A percentile compares a stretch with the other conserved stretches of the same genome.
phyloP scores from a whole-genome alignment of 1,284 basidiomycete genomes.

The Apiotrichum gamsii region DNA sequence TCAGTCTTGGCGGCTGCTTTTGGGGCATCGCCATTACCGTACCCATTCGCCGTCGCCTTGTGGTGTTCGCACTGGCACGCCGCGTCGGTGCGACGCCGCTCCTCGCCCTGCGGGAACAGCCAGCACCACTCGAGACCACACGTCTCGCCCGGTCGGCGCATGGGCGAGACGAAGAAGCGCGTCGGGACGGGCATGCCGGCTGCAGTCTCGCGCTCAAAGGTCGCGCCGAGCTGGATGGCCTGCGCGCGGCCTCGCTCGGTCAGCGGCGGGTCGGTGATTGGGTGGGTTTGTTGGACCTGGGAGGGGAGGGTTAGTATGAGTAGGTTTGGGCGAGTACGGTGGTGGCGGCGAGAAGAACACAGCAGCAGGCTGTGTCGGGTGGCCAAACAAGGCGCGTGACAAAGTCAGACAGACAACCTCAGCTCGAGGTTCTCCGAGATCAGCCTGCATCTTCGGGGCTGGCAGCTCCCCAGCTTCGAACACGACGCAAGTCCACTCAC shows the following conservation, averaged over 20 bases:
- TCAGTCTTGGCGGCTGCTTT: too few relatives aligned
- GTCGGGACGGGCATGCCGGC: conserved; percentile 31
- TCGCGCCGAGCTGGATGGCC: conserved; percentile 17
- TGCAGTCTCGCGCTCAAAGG: conserved; percentile 18
- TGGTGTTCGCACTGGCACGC: background rate
- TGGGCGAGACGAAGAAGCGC: conserved; percentile 27
- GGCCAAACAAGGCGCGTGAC: too few relatives aligned
- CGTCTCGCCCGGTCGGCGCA: conserved; percentile 32
- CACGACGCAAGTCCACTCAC: conserved; percentile 1
- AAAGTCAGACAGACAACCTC: too few relatives aligned
- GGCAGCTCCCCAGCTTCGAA: too few relatives aligned
- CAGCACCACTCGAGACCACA: conserved; percentile 31
- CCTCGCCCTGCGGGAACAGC: conserved; percentile 15
- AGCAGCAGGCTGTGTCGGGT: background rate
- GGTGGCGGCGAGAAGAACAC: background rate
- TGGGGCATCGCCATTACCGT: too few relatives aligned
- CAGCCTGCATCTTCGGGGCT: too few relatives aligned
- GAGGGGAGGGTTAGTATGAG: too few relatives aligned
- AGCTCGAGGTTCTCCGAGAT: too few relatives aligned
- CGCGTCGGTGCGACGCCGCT: background rate
- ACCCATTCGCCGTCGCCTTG: too few relatives aligned
- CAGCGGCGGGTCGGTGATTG: conserved; percentile 26
- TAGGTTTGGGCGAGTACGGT: background rate
- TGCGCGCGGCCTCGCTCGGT: conserved; percentile 23
- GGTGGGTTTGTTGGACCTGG: conserved; percentile 16